Base-by-base conservation (phyloP, 1,139 yeast genomes). In the Hyphopichia fennica region DNA sequence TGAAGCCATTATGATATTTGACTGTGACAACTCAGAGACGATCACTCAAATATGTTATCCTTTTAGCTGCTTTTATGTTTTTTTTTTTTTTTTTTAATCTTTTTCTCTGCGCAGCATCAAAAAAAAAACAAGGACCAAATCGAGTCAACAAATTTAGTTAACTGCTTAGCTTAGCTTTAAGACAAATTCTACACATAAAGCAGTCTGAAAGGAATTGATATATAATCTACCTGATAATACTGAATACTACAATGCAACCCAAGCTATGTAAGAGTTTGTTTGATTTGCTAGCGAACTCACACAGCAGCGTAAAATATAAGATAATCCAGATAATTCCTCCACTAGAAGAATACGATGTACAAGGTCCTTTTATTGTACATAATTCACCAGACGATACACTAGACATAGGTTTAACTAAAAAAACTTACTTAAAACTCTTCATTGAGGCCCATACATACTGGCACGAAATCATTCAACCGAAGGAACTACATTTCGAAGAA, bases 381-480 rank as follows among this genome's bases (percentile, higher is more conserved):
- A 53, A 51, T 16, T 34, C 43, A 15, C 51, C 52, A 8, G 54
- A 47, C 4, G 53, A 47, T 5, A 50, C 52, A 2, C 46, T 65
- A 14, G 73, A 67, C 29, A 63, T 73, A 7, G 79, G 76, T 0
- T 28, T 73, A 8, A 50, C 63, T 30, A 71, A 69, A 45, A 41
- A 39, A 16, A 49, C 58, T 2, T 72, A 69, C 44, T 51, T 69
- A 31, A 43, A 40, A 17, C 41, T 71, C 6, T 73, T 73, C 50
- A 63, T 56, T 39, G 65, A 63, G 43, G 62, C 66, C 14, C 77
- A 72, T 45, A 48, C 52, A 1, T 54, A 46, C 39, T 70, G 75
- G 72, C 63, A 65, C 39, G 31, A 38, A 0, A 19, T 31, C 11
- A 36, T 45, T 29, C 40, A 35, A 10, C 34, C 38, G 6, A 8